phyloP scores from a whole-genome alignment of 768 basidiomycete genomes.

The Tubosaeta sp. region DNA sequence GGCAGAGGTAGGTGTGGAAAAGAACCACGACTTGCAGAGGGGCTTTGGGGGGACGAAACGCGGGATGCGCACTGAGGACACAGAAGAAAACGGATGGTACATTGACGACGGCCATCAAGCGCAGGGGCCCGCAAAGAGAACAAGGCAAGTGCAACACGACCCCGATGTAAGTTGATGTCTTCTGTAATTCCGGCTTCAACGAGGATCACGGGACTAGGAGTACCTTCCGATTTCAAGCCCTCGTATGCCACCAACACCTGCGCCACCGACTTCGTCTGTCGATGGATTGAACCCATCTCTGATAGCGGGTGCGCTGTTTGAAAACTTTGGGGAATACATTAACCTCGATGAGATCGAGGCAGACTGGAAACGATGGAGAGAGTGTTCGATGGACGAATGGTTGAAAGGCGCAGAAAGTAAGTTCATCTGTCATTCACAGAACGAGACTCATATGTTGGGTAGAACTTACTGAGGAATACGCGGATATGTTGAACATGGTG shows the following conservation, averaged over 20 bases:
- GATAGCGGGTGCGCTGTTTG: conserved; percentile 16
- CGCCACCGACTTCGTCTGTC: neutral
- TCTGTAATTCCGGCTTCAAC: neutral
- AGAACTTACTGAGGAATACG: conserved; percentile 19
- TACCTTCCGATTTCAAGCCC: conserved; percentile 23
- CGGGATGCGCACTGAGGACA: conserved; percentile 9
- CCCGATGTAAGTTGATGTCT: conserved; percentile 15
- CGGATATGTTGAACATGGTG: conserved; percentile 22
- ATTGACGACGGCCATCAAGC: neutral
- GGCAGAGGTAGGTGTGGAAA: conserved; percentile 6
- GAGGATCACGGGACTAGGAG: conserved; percentile 8
- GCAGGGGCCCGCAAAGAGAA: conserved; percentile 15
- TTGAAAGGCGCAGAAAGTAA: conserved; percentile 28
- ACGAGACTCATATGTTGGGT: neutral
- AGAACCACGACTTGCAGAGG: neutral
- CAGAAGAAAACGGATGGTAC: conserved; percentile 6
- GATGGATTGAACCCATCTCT: conserved; percentile 3
- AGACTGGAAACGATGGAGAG: conserved; percentile 26
- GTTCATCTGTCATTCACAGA: neutral
- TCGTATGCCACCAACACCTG: conserved; percentile 15
- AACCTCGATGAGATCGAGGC: conserved; percentile 18
- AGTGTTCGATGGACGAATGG: conserved; percentile 30
- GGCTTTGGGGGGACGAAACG: conserved; percentile 12
- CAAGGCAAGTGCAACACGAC: conserved; percentile 10
- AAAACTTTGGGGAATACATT: conserved; percentile 17